Conservation (phyloP, 768 basidiomycete genomes). For the Rhizopogon vinicolor region DNA sequence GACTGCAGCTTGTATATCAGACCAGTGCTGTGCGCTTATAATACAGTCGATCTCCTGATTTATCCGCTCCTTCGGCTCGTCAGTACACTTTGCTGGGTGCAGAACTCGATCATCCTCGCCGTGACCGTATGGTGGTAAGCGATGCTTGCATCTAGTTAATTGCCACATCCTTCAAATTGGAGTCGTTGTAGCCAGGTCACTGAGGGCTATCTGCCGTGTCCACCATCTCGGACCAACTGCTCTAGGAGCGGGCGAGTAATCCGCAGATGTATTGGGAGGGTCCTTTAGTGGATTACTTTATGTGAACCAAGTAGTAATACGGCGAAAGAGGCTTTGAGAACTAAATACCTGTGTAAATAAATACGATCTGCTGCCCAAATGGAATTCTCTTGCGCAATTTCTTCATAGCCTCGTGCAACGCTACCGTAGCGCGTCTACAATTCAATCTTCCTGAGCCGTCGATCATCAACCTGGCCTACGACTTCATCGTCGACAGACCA, state of each 20-base stretch:
- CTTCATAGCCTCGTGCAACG: background rate
- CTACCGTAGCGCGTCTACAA: background rate
- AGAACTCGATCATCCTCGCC: no score
- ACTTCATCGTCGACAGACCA: slow-evolving; percentile 15
- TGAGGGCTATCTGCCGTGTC: no score
- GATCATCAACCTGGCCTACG: background rate
- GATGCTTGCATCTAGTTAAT: no score
- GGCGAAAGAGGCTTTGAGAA: background rate
- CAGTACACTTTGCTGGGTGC: background rate
- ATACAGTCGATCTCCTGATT: background rate
- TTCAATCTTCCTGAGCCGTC: background rate
- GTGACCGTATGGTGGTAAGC: no score
- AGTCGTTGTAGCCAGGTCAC: no score
- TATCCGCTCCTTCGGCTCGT: background rate
- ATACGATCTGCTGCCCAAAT: background rate
- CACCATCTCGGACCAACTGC: no score
- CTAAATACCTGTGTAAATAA: background rate
- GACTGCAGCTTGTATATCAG: background rate
- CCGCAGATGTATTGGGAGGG: no score
- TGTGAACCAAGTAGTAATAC: no score
- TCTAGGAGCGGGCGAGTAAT: no score
- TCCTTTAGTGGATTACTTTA: no score
- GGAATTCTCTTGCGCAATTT: background rate
- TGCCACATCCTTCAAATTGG: no score
- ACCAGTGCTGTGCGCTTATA: background rate